Conservation (phyloP, 176 grass and related monocot genomes). For the Aegilops sharonensis region DNA sequence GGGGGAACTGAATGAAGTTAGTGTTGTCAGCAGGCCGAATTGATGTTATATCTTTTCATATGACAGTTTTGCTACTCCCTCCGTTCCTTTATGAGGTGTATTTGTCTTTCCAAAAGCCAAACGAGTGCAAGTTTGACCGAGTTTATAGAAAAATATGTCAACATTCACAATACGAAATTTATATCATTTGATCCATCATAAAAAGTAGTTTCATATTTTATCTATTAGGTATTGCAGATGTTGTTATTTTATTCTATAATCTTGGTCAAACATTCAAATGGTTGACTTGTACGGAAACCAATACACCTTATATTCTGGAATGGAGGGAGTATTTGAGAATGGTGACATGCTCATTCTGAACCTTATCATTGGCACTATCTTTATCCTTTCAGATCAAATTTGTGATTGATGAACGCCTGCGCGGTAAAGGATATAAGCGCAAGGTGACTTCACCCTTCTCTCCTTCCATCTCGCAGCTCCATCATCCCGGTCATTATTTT, state of each 20-base stretch:
- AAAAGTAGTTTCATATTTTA: too few species aligned
- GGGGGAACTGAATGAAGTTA: neutral
- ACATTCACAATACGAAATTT: too few species aligned
- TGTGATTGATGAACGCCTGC: constrained; percentile 90
- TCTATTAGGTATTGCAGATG: too few species aligned
- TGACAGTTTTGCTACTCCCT: neutral
- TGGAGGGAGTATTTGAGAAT: neutral
- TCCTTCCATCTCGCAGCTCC: neutral
- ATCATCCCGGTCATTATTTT: neutral
- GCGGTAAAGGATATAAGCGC: constrained; percentile 77
- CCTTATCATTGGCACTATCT: constrained; percentile 9
- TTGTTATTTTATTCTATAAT: too few species aligned
- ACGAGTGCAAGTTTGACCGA: too few species aligned
- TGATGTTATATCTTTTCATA: constrained; percentile 2
- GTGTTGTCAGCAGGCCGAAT: neutral
- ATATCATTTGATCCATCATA: too few species aligned
- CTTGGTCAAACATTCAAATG: too few species aligned
- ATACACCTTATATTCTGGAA: too few species aligned
- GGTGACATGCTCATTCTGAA: neutral
- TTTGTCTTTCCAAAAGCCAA: too few species aligned
- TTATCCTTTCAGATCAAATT: constrained; percentile 63
- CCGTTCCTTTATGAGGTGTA: too few species aligned
- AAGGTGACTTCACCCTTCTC: constrained; percentile 55
- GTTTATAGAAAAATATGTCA: too few species aligned
- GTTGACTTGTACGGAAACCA: too few species aligned